These are phyloP conservation scores for Sparassis latifolia DNA, from an alignment of 1,284 basidiomycete genomes.

Conservation along the genomic window DNA sequence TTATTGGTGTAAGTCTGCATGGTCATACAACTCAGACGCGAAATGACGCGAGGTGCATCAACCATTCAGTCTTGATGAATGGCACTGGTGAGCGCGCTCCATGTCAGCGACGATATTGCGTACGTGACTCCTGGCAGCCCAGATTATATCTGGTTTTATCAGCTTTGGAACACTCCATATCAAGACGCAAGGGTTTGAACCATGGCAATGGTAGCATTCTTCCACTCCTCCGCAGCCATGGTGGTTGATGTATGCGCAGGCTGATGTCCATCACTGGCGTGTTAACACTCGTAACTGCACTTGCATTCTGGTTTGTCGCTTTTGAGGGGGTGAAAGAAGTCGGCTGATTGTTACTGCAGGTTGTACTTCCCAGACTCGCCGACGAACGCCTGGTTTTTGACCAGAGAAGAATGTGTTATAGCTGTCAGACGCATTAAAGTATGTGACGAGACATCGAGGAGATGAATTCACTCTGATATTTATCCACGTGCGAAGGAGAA, in stretches of 20 bases:
- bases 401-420: constrained; percentile 49
- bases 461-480: neutral
- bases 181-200: constrained; percentile 42
- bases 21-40: neutral
- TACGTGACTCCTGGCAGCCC: constrained; percentile 15
- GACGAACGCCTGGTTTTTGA: constrained; percentile 66
- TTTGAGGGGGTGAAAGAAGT: neutral
- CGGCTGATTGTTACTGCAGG: constrained; percentile 28
- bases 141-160: constrained; percentile 64
- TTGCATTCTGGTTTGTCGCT: constrained; percentile 44
- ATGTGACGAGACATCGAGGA: neutral
- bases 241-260: constrained; percentile 18
- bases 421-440: constrained; percentile 66
- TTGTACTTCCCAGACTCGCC: constrained; percentile 68
- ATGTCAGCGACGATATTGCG: neutral
- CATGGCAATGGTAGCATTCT: constrained; percentile 51
- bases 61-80: neutral
- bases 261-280: constrained; percentile 69
- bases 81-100: neutral
- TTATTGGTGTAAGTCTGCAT: constrained; percentile 61
- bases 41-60: neutral
- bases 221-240: neutral
- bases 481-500: constrained; percentile 19
- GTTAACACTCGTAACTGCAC: constrained; percentile 48
- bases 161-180: constrained; percentile 66